These are phyloP conservation scores for Penicillium desertorum DNA, from an alignment of 495 filamentous ascomycete species.

Conservation along the genomic window DNA sequence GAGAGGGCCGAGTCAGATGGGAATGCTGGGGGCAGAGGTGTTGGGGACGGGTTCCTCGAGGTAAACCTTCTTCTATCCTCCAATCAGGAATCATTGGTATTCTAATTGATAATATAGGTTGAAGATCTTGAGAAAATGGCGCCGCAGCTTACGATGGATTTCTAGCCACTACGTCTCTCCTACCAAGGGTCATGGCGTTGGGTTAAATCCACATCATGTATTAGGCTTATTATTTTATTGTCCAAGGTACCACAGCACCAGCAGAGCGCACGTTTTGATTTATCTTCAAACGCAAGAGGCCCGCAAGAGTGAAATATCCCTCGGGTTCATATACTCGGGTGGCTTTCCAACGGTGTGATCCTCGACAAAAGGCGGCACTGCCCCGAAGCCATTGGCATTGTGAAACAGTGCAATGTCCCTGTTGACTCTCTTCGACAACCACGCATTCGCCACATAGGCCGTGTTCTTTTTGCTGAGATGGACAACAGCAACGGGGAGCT, in stretches of 20 bases:
- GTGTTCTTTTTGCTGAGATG: slow-evolving; percentile 31
- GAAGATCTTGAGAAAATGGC: slow-evolving; percentile 85
- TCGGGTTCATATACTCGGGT: slow-evolving; percentile 24
- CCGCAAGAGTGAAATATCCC: slow-evolving; percentile 27
- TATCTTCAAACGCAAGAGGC: slow-evolving; percentile 16
- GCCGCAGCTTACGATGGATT: slow-evolving; percentile 87
- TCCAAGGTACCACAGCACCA: slow-evolving; percentile 14
- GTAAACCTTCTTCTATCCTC: slow-evolving; percentile 43
- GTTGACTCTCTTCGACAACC: slow-evolving; percentile 27
- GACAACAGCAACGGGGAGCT: slow-evolving; percentile 26
- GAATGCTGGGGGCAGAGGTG: slow-evolving; percentile 26
- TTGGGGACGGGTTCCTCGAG: slow-evolving; percentile 68
- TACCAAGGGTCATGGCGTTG: slow-evolving; percentile 17
- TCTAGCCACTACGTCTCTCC: slow-evolving; percentile 41
- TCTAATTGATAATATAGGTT: slow-evolving; percentile 36
- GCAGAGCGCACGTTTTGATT: background rate
- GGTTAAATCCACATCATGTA: slow-evolving; percentile 7
- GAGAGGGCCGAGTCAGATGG: slow-evolving; percentile 56
- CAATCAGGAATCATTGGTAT: background rate
- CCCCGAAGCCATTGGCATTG: slow-evolving; percentile 28
- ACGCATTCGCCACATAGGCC: slow-evolving; percentile 25
- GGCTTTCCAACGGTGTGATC: slow-evolving; percentile 26
- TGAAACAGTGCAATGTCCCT: slow-evolving; percentile 30
- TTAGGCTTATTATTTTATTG: slow-evolving; percentile 14
- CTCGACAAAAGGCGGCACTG: slow-evolving; percentile 28